Base-by-base conservation (phyloP, 257 asterid species). In the Salvia splendens region DNA sequence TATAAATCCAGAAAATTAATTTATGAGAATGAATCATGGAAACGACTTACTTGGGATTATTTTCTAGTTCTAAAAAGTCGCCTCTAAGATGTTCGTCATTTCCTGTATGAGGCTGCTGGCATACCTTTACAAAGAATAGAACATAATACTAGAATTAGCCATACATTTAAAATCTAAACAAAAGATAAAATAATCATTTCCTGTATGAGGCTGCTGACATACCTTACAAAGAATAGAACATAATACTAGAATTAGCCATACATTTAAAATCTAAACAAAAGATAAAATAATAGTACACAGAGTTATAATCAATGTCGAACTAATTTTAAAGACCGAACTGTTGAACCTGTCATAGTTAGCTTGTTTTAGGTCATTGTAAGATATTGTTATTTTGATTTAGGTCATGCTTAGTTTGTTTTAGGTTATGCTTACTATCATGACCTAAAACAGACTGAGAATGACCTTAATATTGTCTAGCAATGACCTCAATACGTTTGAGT, bases 51-150 rank as follows among this genome's bases (percentile, higher is more conserved):
- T 88, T 67, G 47, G 93, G 95, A 69, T 78, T 83, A 63, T 85
- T 74, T 54, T 85, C 87, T 68, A 85, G 89, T 68, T 82, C 85
- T 67, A 81, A 72, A 55, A 5, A 76, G 57, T 87, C 96, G 49
- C 87, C 87, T 73, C 88, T 70, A 15, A 85, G 96, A 63, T 86
- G 89, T 76, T 91, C 96, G 63, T 92, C 87, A 82, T 86, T 85
- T 6, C 97, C 96, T 8, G 73, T 83, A n/a, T 88, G 83, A 54
- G 91, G 95, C 12, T 86, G 91, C 79, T 82, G 83, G 70, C 97
- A 85, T 38, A 82, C 93, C 97, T 91, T 91, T 74, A 46, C 73
- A 69, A 69, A 48, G 52, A 61, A 69, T 54, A 79, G 66, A 33
- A 65, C 35, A 62, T 57, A 59, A 64, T 73, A 11, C 24, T 8